Evolutionary conservation across 306 rosid genomes (phyloP).

Genomic region (Quercus dentata): DNA sequence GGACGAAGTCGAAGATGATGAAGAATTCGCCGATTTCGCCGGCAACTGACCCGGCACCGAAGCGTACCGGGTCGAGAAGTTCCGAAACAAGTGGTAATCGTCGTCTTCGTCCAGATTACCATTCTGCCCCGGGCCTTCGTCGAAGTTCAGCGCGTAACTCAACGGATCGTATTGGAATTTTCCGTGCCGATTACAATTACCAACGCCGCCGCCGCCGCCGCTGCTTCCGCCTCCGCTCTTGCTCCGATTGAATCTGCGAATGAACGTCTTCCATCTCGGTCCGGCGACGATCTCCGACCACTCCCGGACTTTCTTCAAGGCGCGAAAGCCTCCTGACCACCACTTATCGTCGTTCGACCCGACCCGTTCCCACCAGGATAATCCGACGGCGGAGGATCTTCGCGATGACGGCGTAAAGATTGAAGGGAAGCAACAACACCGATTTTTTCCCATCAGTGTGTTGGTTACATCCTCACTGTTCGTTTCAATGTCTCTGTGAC

Average conservation of each 20-base stretch:
- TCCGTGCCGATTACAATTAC: constrained; percentile 27
- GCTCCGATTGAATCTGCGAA: constrained; percentile 64
- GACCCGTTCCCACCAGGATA: constrained; percentile 75
- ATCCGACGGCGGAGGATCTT: constrained; percentile 25
- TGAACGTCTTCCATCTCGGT: constrained; percentile 91
- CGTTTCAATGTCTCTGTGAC: constrained; percentile 34
- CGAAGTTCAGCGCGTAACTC: constrained; percentile 89
- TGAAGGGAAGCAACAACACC: constrained; percentile 51
- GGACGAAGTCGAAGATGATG: too few species aligned
- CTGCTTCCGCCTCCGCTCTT: constrained; percentile 18
- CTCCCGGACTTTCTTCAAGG: constrained; percentile 66
- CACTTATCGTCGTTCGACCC: constrained; percentile 44
- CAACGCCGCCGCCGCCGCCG: neutral
- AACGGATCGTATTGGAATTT: constrained; percentile 80
- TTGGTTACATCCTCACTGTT: constrained; percentile 25
- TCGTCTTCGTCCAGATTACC: constrained; percentile 34
- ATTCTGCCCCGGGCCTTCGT: constrained; percentile 55
- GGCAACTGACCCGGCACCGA: constrained; percentile 20
- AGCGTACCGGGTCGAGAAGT: constrained; percentile 81
- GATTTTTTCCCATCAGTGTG: constrained; percentile 27
- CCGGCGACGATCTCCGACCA: constrained; percentile 98
- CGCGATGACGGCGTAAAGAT: constrained; percentile 39
- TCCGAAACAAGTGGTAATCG: constrained; percentile 32
- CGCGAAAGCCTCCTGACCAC: constrained; percentile 66
- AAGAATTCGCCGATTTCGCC: constrained; percentile 9